Evolutionary conservation across 2,329 filamentous ascomycete genomes (phyloP).

Genomic region (Paracoccidioides lutzii): DNA sequence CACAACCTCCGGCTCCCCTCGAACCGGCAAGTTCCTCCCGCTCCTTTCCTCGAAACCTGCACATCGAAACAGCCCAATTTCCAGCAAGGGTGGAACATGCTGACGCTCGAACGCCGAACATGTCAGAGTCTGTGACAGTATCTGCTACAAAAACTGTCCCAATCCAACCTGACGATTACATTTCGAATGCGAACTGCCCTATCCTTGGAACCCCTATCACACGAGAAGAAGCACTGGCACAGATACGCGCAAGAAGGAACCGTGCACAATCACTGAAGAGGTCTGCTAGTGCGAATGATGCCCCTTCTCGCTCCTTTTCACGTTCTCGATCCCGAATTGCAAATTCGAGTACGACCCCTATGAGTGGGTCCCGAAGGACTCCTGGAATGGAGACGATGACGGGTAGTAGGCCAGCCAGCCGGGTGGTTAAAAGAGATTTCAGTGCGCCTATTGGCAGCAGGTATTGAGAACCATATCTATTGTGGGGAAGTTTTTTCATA

Average conservation of each 20-base stretch:
- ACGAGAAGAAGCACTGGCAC: slow-evolving; percentile 37
- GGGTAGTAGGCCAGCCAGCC: slow-evolving; percentile 12
- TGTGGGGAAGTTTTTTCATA: not conserved
- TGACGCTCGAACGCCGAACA: not conserved
- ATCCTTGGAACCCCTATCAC: slow-evolving; percentile 33
- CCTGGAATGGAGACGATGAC: slow-evolving; percentile 20
- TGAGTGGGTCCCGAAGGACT: slow-evolving; percentile 17
- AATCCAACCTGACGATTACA: slow-evolving; percentile 18
- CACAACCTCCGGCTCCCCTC: not conserved
- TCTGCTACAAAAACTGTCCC: slow-evolving; percentile 22
- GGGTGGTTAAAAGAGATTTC: slow-evolving; percentile 22
- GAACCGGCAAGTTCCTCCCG: slow-evolving; percentile 1
- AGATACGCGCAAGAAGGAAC: slow-evolving; percentile 36
- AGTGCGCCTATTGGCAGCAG: slow-evolving; percentile 26
- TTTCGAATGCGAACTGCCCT: slow-evolving; percentile 12
- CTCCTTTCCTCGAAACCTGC: not conserved
- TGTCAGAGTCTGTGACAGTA: slow-evolving; percentile 9
- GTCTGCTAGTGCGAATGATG: slow-evolving; percentile 29
- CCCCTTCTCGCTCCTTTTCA: slow-evolving; percentile 17
- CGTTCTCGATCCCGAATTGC: slow-evolving; percentile 10
- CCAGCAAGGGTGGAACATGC: not conserved
- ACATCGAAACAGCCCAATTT: slow-evolving; percentile 1
- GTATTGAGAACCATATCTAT: slow-evolving; percentile 12
- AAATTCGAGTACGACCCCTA: slow-evolving; percentile 6
- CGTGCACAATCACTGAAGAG: slow-evolving; percentile 30